phyloP scores from a whole-genome alignment of 2,329 filamentous ascomycete species.

The Rutstroemia sp. region DNA sequence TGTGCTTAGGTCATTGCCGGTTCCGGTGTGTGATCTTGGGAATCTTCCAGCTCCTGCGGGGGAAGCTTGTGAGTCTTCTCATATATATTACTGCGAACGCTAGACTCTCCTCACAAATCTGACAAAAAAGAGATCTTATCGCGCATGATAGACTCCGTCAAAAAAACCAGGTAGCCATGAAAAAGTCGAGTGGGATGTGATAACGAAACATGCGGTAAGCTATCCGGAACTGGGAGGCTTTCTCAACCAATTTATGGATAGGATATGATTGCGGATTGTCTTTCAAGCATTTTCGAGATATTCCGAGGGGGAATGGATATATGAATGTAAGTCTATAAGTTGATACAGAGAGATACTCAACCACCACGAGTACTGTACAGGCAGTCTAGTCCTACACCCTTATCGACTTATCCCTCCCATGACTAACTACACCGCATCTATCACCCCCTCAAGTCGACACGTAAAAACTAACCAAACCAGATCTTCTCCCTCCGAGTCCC shows the following conservation, averaged over 20 bases:
- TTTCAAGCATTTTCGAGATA: background rate
- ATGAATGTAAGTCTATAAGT: background rate
- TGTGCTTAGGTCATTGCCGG: background rate
- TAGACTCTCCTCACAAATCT: too few species aligned
- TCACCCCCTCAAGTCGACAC: too few species aligned
- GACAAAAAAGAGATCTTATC: background rate
- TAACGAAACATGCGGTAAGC: background rate
- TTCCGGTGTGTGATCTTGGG: too few species aligned
- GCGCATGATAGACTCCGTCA: background rate
- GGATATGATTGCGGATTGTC: background rate
- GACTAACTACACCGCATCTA: too few species aligned
- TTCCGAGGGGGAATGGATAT: background rate
- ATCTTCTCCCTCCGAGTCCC: too few species aligned
- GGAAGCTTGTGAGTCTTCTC: background rate
- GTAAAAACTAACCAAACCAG: too few species aligned
- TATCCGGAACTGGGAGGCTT: background rate
- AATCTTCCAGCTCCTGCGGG: background rate
- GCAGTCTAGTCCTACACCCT: too few species aligned
- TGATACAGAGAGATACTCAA: too few species aligned
- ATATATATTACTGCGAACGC: background rate
- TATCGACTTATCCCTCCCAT: too few species aligned
- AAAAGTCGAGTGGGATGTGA: background rate
- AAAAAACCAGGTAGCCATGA: background rate
- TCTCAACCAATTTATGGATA: background rate
- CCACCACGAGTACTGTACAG: too few species aligned